These are phyloP conservation scores for Podospora sp. DNA, from an alignment of 495 filamentous ascomycete genomes.

Conservation along the genomic window DNA sequence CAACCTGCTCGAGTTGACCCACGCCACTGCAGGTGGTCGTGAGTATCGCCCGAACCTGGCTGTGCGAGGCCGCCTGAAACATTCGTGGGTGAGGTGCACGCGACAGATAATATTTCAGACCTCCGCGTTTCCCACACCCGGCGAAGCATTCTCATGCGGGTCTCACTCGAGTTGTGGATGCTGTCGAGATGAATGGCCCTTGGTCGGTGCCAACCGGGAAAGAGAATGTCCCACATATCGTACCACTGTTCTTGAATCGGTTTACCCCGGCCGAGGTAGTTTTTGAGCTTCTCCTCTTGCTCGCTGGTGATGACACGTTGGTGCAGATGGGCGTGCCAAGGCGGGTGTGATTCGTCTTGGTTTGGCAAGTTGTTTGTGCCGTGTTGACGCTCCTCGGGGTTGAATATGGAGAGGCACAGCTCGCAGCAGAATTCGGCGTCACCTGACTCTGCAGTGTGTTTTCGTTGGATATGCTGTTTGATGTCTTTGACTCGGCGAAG, in stretches of 20 bases:
- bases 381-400: background rate
- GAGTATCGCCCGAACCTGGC: background rate
- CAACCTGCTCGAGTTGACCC: background rate
- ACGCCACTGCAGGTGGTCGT: background rate
- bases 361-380: background rate
- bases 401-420: too few relatives aligned
- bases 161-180: background rate
- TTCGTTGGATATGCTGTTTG: background rate
- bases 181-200: background rate
- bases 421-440: too few relatives aligned
- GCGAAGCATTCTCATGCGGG: background rate
- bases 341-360: too few relatives aligned
- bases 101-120: background rate
- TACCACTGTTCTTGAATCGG: slow-evolving; percentile 6
- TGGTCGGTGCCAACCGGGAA: background rate
- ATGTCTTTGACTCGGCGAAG: slow-evolving; percentile 1
- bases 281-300: background rate
- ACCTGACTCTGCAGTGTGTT: too few relatives aligned
- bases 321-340: too few relatives aligned
- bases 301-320: background rate
- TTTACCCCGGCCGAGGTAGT: background rate
- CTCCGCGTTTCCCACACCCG: background rate
- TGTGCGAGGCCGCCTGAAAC: background rate
- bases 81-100: background rate
- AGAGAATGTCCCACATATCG: slow-evolving; percentile 2